Evolutionary conservation across 1,284 basidiomycete species (phyloP), one percentile per base, ranked within the genome.

Genomic region (Puccinia hordei): DNA sequence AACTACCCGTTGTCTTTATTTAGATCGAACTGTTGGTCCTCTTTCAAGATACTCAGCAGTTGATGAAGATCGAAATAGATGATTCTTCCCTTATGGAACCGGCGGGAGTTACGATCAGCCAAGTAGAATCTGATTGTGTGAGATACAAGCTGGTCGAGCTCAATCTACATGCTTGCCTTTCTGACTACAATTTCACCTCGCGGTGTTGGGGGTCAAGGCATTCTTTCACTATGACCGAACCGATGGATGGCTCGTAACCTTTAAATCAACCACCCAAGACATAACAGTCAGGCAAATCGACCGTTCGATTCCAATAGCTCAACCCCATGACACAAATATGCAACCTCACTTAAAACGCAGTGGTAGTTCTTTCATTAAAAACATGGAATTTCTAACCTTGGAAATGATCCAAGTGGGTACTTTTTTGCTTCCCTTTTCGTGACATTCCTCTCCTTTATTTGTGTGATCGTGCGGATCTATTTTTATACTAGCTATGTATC

Each of bases 101-200:
- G 12, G 30, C 68, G 30, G 27, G 30, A 2, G 24, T 53, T 17
- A 71, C 30, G 41, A 71, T 71, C 6, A 53, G 41, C 19, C 15
- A 27, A 22, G 19, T 71, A 27, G 68, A 71, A 33, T 71, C 68
- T 35, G 68, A 71, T 33, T 71, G 68, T 71, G 68, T 71, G 49
- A 51, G 68, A 9, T 17, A 68, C 12, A 46, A n/a, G 19, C 30
- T 8, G 46, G 49, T 53, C 19, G 5, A 27, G n/a, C 30, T 51
- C 33, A n/a, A 53, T 33, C 30, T 27, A 30, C 68, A 2, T 30
- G 22, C 5, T 53, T 24, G 8, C 19, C 27, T 71, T 41, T 35
- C 68, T 49, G 24, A 35, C 10, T 33, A 17, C 9, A 49, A 17
- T 27, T 53, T 19, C n/a, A 53, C n/a, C 24, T 38, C 38, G 46